phyloP scores from a whole-genome alignment of 495 filamentous ascomycete genomes.

The Acidiella bohemica region DNA sequence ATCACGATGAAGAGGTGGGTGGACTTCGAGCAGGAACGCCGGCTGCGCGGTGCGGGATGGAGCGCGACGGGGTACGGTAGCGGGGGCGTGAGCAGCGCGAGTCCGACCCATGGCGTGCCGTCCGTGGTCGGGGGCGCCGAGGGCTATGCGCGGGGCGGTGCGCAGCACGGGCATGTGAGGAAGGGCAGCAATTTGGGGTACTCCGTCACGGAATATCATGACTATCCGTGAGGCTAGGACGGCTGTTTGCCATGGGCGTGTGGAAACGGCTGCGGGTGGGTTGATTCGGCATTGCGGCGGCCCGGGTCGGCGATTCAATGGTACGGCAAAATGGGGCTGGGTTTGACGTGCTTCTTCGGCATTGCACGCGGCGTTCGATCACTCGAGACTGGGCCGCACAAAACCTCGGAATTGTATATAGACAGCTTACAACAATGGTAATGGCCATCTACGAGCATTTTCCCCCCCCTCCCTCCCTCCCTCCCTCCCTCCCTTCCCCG shows the following conservation, averaged over 20 bases:
- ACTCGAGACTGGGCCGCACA: too few species aligned
- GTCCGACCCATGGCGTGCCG: background rate
- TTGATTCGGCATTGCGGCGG: too few species aligned
- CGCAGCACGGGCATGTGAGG: slow-evolving; percentile 16
- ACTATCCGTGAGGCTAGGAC: slow-evolving; percentile 10
- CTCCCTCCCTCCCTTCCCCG: too few species aligned
- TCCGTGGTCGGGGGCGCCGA: background rate
- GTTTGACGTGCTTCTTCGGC: too few species aligned
- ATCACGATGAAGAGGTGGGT: slow-evolving; percentile 50
- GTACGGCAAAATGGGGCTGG: too few species aligned
- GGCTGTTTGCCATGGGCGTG: background rate
- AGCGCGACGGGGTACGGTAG: slow-evolving; percentile 4
- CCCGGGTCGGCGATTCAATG: too few species aligned
- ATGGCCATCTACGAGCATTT: too few species aligned
- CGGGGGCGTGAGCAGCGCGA: background rate
- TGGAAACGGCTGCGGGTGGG: background rate
- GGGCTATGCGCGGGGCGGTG: too few species aligned
- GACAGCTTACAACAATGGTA: too few species aligned
- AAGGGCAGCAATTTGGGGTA: slow-evolving; percentile 11
- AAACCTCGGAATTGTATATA: too few species aligned
- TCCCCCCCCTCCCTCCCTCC: too few species aligned
- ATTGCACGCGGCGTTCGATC: too few species aligned
- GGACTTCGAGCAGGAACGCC: slow-evolving; percentile 68
- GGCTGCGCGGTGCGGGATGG: slow-evolving; percentile 3
- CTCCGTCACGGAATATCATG: slow-evolving; percentile 6